Base-by-base conservation (phyloP, 192 early-diverging fungal species). In the Linnemannia exigua region DNA sequence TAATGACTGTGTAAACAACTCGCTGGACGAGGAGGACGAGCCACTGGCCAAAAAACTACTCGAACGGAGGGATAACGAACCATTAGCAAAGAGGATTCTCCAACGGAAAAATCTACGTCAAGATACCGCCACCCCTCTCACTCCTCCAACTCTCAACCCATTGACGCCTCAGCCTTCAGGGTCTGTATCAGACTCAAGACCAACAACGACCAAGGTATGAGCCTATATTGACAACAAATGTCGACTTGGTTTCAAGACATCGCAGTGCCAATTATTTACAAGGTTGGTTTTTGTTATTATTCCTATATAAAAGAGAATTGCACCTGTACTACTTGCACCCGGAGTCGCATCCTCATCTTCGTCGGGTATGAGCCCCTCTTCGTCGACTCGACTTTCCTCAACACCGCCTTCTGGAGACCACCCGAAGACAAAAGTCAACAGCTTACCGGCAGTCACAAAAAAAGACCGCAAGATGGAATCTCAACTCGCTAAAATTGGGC, bases 41-140 rank as follows among this genome's bases (percentile, higher is more conserved):
- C 76, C 76, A 35, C 35, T 70, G 19, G 67, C 76, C 46, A 28
- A 12, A 31, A 77, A 50, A 31, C 5, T 77, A 4, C 7, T 28
- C 8, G 31, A 52, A 19, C 16, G 37, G n/a, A 52, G 50, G 70
- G 48, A 33, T 12, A 25, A 25, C 11, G 72, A 54, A n/a, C 47
- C 19, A 33, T 19, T 51, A 0, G n/a, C 35, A 25, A 51, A 66
- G 61, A 72, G 77, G 58, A 31, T 63, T 12, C 58, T 63, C 58
- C 28, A 15, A 16, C n/a, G 25, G 58, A 31, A 58, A n/a, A 63
- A 63, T 31, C 58, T 63, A 14, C 25, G 22, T 2, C 28, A 63
- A 63, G 25, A 25, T 22, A 33, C 11, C 58, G 31, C 11, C 58
- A n/a, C 28, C 25, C 11, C 9, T 63, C 58, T 15, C 12, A 4